Conservation (phyloP, 2,329 filamentous ascomycete genomes). For the Fusarium sp. region DNA sequence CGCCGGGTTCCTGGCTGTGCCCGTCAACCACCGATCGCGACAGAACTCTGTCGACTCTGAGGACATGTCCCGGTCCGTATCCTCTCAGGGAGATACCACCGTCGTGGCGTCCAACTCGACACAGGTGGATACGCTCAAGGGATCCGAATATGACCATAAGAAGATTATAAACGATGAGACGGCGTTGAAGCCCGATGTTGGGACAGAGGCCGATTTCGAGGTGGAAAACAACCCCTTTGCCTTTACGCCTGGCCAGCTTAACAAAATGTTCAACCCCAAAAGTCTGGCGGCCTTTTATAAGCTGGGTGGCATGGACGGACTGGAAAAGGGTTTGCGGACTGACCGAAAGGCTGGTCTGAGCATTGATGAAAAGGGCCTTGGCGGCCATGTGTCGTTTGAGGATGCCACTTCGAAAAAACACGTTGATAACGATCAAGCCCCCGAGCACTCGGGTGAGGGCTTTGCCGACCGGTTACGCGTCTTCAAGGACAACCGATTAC, state of each 20-base stretch:
- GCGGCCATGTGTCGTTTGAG: constrained; percentile 79
- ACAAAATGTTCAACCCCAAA: constrained; percentile 92
- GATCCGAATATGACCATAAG: constrained; percentile 61
- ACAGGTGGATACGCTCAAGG: constrained; percentile 59
- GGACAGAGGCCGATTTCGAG: constrained; percentile 82
- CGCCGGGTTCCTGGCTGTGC: constrained; percentile 76
- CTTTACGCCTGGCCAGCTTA: constrained; percentile 86
- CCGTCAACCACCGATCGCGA: constrained; percentile 70
- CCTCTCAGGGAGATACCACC: constrained; percentile 76
- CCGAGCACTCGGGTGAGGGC: constrained; percentile 22
- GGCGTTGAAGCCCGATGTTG: constrained; percentile 82
- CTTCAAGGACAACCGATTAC: constrained; percentile 80
- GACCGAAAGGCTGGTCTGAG: constrained; percentile 83
- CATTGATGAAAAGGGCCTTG: constrained; percentile 78
- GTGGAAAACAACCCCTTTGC: constrained; percentile 88
- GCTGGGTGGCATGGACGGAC: constrained; percentile 81
- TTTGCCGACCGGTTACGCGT: constrained; percentile 79
- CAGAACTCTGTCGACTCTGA: constrained; percentile 81
- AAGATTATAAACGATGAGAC: constrained; percentile 76
- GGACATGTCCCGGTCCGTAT: constrained; percentile 71
- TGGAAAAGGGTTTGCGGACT: constrained; percentile 84
- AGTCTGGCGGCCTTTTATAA: constrained; percentile 86
- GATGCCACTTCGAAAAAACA: constrained; percentile 69
- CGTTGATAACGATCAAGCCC: constrained; percentile 48
- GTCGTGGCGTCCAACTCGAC: constrained; percentile 64